Conservation (phyloP, 1,284 basidiomycete genomes). For the Vanrija humicola region DNA sequence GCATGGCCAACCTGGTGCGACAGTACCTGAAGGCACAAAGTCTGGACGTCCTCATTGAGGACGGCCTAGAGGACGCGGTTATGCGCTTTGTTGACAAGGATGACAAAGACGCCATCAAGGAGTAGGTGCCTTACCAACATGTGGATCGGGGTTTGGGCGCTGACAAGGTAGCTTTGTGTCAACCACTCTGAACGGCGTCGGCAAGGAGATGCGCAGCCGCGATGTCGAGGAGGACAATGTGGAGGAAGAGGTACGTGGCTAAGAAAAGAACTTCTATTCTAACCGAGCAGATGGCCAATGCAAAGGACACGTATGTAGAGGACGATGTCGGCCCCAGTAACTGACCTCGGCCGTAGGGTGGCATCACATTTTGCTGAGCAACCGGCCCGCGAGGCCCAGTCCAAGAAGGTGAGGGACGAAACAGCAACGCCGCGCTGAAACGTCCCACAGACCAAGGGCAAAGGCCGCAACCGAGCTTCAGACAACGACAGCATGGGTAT, state of each 20-base stretch:
- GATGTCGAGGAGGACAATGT: constrained; percentile 64
- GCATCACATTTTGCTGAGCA: constrained; percentile 21
- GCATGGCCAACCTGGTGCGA: constrained; percentile 62
- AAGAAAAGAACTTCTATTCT: constrained; percentile 52
- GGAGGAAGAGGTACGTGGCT: constrained; percentile 59
- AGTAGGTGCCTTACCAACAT: constrained; percentile 50
- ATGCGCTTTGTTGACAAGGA: constrained; percentile 93
- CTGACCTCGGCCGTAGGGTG: constrained; percentile 18
- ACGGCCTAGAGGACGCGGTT: constrained; percentile 84
- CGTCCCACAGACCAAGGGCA: not conserved
- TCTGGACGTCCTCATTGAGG: constrained; percentile 77
- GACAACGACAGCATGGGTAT: not conserved
- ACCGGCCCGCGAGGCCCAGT: constrained; percentile 3
- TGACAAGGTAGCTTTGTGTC: constrained; percentile 61
- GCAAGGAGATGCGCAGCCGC: constrained; percentile 51
- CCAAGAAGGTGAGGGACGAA: constrained; percentile 14
- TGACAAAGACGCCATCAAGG: constrained; percentile 81
- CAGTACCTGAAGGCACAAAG: constrained; percentile 87
- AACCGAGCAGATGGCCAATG: constrained; percentile 62
- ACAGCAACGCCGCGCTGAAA: not conserved
- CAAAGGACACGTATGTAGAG: constrained; percentile 61
- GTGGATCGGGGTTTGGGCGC: not conserved
- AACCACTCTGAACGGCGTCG: constrained; percentile 59
- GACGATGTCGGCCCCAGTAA: not conserved
- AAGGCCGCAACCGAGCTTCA: not conserved